A percentile compares a stretch with the other conserved stretches of the same genome.
Conservation (phyloP, 1,284 basidiomycete species). For the Phlebopus sp. region DNA sequence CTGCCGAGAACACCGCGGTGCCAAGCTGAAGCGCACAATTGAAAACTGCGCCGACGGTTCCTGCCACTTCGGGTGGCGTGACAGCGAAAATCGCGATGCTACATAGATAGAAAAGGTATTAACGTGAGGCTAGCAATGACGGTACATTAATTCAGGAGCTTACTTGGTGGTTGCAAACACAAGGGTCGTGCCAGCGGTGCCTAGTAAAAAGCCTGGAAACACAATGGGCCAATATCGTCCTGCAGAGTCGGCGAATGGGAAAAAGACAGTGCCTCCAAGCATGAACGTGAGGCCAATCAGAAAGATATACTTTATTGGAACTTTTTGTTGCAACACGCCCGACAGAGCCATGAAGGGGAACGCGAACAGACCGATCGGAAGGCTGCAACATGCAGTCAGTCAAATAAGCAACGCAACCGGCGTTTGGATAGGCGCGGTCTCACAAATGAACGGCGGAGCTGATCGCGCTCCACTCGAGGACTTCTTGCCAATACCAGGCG, state of each 20-base stretch:
- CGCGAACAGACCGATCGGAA: background rate
- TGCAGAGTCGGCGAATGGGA: background rate
- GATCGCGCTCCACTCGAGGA: slow-evolving; percentile 34
- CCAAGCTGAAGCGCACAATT: slow-evolving; percentile 45
- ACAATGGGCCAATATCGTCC: background rate
- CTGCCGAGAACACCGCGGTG: slow-evolving; percentile 43
- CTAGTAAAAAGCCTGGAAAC: slow-evolving; percentile 43
- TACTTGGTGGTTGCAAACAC: slow-evolving; percentile 28
- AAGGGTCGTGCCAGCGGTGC: slow-evolving; percentile 33
- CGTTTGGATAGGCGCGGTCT: background rate
- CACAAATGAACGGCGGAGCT: slow-evolving; percentile 35
- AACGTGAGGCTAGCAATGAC: background rate
- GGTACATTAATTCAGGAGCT: slow-evolving; percentile 7
- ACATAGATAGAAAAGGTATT: background rate
- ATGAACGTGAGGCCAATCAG: slow-evolving; percentile 16
- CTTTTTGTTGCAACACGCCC: background rate
- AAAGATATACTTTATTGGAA: slow-evolving; percentile 24
- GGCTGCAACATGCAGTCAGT: background rate
- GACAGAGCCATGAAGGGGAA: background rate
- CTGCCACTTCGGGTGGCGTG: slow-evolving; percentile 42
- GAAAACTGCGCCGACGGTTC: slow-evolving; percentile 49
- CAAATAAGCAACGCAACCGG: background rate
- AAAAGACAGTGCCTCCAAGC: background rate
- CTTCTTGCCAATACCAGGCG: slow-evolving; percentile 36
- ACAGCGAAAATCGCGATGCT: slow-evolving; percentile 47